These are phyloP conservation scores for Sarocladium kiliense DNA, from an alignment of 2,329 filamentous ascomycete genomes.

Conservation along the genomic window DNA sequence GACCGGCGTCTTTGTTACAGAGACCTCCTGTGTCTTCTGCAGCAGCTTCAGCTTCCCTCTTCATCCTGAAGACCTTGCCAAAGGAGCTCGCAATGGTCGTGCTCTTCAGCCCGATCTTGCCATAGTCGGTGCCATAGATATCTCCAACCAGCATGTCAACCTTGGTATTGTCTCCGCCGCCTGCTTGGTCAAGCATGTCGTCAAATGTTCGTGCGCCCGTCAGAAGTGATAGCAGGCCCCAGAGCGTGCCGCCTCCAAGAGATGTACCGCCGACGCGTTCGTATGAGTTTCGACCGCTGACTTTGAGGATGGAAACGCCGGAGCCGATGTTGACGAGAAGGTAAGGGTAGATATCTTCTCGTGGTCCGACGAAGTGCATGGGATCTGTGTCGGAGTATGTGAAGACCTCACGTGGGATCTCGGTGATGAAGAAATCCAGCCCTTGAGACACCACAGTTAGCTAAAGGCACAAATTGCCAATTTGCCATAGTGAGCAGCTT, in stretches of 20 bases:
- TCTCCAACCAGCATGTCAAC: slow-evolving; percentile 98
- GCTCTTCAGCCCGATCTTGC: slow-evolving; percentile 92
- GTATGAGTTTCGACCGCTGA: slow-evolving; percentile 80
- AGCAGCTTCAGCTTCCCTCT: slow-evolving; percentile 72
- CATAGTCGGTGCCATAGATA: slow-evolving; percentile 94
- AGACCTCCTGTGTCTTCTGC: slow-evolving; percentile 66
- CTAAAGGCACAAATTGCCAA: too few relatives aligned
- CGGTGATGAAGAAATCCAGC: slow-evolving; percentile 97
- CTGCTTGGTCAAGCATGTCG: slow-evolving; percentile 91
- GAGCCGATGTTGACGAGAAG: slow-evolving; percentile 97
- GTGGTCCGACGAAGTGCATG: slow-evolving; percentile 79
- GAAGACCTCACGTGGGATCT: slow-evolving; percentile 95
- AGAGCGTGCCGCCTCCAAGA: slow-evolving; percentile 92
- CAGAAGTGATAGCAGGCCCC: slow-evolving; percentile 86
- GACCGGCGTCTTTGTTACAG: slow-evolving; percentile 32
- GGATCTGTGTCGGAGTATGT: slow-evolving; percentile 89
- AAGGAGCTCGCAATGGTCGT: slow-evolving; percentile 95
- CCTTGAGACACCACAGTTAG: slow-evolving; percentile 42
- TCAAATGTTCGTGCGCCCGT: slow-evolving; percentile 96
- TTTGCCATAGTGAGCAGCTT: too few relatives aligned
- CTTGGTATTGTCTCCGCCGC: slow-evolving; percentile 82
- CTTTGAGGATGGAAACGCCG: slow-evolving; percentile 95
- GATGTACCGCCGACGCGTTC: slow-evolving; percentile 92
- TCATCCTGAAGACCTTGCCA: slow-evolving; percentile 93
- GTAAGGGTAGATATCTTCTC: slow-evolving; percentile 85